Percentiles rank a stretch among this genome's conserved stretches.
phyloP scores from a whole-genome alignment of 495 filamentous ascomycete species.

The Pseudomonodictys pantanalensis region DNA sequence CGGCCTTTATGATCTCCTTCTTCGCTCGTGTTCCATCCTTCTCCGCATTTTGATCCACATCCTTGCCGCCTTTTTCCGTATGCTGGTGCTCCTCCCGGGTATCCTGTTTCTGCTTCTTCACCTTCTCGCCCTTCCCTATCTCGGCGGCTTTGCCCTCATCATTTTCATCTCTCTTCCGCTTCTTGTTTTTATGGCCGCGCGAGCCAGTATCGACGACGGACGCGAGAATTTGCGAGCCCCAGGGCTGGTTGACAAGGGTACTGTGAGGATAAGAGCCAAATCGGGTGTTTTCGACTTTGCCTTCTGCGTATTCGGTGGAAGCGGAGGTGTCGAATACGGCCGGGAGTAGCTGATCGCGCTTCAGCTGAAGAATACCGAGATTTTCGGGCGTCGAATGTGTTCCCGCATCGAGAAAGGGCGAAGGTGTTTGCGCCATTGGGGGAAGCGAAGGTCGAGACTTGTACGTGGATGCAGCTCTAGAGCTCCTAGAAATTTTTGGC shows the following conservation, averaged over 20 bases:
- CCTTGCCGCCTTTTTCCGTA: too few relatives aligned
- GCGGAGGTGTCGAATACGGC: slow-evolving; percentile 53
- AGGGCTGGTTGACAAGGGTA: slow-evolving; percentile 75
- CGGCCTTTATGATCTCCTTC: slow-evolving; percentile 36
- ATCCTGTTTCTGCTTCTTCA: too few relatives aligned
- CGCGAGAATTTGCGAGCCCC: slow-evolving; percentile 87
- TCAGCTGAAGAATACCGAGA: slow-evolving; percentile 77
- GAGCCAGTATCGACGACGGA: slow-evolving; percentile 89
- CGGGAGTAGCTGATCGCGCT: slow-evolving; percentile 75
- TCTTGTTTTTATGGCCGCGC: slow-evolving; percentile 52
- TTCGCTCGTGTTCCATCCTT: too few relatives aligned
- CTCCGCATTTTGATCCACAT: too few relatives aligned
- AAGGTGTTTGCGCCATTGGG: slow-evolving; percentile 36
- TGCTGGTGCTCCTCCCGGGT: too few relatives aligned
- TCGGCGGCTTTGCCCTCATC: slow-evolving; percentile 30
- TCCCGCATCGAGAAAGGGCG: slow-evolving; percentile 71
- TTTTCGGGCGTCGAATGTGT: slow-evolving; percentile 52
- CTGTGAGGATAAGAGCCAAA: slow-evolving; percentile 94
- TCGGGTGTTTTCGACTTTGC: slow-evolving; percentile 83
- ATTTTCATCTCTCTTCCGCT: slow-evolving; percentile 52
- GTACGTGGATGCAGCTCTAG: not conserved
- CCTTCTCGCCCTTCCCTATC: slow-evolving; percentile 31
- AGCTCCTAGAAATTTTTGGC: slow-evolving; percentile 13
- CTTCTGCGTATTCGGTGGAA: slow-evolving; percentile 50
- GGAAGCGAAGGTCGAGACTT: not conserved